Conservation (phyloP, 2,329 filamentous ascomycete genomes). For the Aspergillus sp. region DNA sequence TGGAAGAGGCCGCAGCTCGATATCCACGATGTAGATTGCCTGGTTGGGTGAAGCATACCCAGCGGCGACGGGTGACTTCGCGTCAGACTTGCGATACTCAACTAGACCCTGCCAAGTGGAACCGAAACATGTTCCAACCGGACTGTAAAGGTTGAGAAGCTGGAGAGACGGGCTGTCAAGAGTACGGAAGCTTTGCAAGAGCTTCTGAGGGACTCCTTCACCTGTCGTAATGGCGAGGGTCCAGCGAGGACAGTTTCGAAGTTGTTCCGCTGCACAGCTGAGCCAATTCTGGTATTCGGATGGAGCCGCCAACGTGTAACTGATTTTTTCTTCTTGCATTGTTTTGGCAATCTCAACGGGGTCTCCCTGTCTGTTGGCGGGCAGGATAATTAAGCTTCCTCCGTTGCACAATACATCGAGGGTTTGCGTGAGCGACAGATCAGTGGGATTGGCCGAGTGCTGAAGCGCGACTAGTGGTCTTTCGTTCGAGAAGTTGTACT, state of each 20-base stretch:
- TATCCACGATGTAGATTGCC: slow-evolving; percentile 2
- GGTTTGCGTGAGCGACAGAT: slow-evolving; percentile 14
- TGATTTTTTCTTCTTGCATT: slow-evolving; percentile 22
- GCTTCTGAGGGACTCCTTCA: not conserved
- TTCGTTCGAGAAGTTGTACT: not conserved
- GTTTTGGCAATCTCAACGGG: slow-evolving; percentile 21
- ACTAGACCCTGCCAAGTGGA: not conserved
- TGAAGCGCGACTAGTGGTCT: slow-evolving; percentile 20
- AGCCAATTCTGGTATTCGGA: slow-evolving; percentile 24
- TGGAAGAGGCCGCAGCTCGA: not conserved
- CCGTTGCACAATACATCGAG: slow-evolving; percentile 22
- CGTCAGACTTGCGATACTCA: not conserved
- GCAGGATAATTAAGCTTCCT: slow-evolving; percentile 21
- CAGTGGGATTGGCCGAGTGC: no score
- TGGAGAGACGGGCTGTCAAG: not conserved
- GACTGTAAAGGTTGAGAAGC: slow-evolving; percentile 9
- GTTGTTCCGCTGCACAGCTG: slow-evolving; percentile 11
- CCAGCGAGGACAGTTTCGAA: slow-evolving; percentile 10
- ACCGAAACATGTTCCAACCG: not conserved
- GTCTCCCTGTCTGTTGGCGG: slow-evolving; percentile 16
- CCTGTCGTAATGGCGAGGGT: not conserved
- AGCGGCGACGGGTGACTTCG: not conserved
- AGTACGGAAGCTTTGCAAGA: not conserved
- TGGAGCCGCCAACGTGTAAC: slow-evolving; percentile 22
- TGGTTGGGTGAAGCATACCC: slow-evolving; percentile 2